Percentiles rank a stretch among this genome's conserved stretches.
phyloP scores from a whole-genome alignment of 257 asterid genomes.

The Dorcoceras hygrometricum region DNA sequence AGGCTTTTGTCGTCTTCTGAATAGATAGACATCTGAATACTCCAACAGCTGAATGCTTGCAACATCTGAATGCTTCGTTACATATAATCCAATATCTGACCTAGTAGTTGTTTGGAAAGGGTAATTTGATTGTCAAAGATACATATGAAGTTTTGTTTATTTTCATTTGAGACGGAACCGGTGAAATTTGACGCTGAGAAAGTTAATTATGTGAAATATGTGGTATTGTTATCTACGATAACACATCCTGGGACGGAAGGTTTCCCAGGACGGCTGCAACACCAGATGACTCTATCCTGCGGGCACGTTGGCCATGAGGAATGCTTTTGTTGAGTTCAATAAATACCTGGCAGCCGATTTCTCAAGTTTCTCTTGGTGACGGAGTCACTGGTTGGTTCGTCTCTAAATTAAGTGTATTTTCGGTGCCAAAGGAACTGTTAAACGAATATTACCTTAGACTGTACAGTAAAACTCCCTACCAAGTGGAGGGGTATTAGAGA shows the following conservation, averaged over 20 bases:
- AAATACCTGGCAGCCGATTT: slow-evolving; percentile 28
- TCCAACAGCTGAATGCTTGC: too few relatives aligned
- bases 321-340: slow-evolving; percentile 21
- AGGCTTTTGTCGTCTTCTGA: too few relatives aligned
- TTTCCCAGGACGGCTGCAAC: slow-evolving; percentile 25
- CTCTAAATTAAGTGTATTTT: neutral
- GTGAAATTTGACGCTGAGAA: slow-evolving; percentile 30
- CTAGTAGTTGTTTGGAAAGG: slow-evolving; percentile 27
- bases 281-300: slow-evolving; percentile 13
- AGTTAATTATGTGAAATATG: slow-evolving; percentile 25
- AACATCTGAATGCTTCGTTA: too few relatives aligned
- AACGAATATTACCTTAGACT: too few relatives aligned
- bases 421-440: too few relatives aligned
- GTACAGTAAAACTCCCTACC: too few relatives aligned
- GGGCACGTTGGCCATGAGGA: neutral
- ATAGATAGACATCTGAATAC: too few relatives aligned
- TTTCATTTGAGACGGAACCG: too few relatives aligned
- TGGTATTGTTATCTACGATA: slow-evolving; percentile 26
- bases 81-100: too few relatives aligned
- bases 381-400: slow-evolving; percentile 34
- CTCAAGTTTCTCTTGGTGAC: slow-evolving; percentile 31
- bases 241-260: slow-evolving; percentile 30
- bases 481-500: too few relatives aligned
- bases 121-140: neutral
- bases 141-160: too few relatives aligned